Base-by-base conservation (phyloP, 2,329 filamentous ascomycete species). In the Sarocladium brachiariae region DNA sequence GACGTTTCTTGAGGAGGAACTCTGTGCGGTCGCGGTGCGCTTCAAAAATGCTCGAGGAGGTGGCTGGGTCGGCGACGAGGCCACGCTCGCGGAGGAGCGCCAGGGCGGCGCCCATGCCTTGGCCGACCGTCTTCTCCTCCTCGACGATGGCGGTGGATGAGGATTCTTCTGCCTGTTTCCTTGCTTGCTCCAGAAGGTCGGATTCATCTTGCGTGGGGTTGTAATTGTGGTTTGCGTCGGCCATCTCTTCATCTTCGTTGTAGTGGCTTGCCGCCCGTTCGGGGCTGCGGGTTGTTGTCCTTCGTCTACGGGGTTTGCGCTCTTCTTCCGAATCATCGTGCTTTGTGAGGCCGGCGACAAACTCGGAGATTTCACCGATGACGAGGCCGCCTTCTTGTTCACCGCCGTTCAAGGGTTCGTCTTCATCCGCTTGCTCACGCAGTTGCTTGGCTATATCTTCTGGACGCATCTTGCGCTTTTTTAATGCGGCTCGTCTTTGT, bases 321-420 rank as follows among this genome's bases (percentile, higher is more conserved):
- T 75, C 72, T 51, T 80, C 75, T 51, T 80, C 75, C 2, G 76
- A 71, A 7, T 76, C 73, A 18, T 74, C 77, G 13, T 84, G 81
- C 52, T 85, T 86, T 62, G 85, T 86, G 51, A 99, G 70, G 50
- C 89, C 89, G 23, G 90, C 86, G 25, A 99, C 87, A 59, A 99
- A 99, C 60, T 96, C 91, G 0, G 90, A 90, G 1, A 92, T 96
- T 63, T 96, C 93, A 54, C 96, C 92, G 52, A 99, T 91, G n/a
- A 96, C 80, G 2, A 99, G 73, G 1, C 90, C 92, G 25, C 69
- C 70, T 2, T 59, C 63, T 35, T 69, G 63, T 4, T 53, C 57
- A 23, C 62, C n/a, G n/a, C n/a, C 65, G 19, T 33, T 33, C 6
- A 61, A 59, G 2, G 73, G 74, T 37, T 76, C 73, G 9, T 68